These are phyloP conservation scores for Leccinum subspadiceum DNA, from an alignment of 1,284 basidiomycete genomes.

Conservation along the genomic window DNA sequence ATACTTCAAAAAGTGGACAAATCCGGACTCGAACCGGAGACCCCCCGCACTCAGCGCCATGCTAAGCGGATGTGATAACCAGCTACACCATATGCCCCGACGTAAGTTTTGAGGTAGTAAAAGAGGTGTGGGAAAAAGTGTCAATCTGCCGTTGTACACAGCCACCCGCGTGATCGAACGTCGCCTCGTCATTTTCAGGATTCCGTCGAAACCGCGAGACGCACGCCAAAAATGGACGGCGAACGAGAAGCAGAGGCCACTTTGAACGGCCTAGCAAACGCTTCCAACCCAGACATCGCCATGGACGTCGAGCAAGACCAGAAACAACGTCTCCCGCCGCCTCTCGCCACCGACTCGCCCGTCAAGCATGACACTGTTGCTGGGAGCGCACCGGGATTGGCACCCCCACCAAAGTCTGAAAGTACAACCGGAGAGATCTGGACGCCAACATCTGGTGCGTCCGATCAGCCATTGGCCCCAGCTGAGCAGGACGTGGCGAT, in stretches of 20 bases:
- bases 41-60: constrained; percentile 34
- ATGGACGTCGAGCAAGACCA: constrained; percentile 25
- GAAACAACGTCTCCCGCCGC: constrained; percentile 3
- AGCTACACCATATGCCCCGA: constrained; percentile 44
- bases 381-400: not conserved
- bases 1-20: constrained; percentile 27
- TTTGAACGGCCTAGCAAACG: not conserved
- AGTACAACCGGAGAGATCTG: constrained; percentile 3
- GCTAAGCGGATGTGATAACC: constrained; percentile 51
- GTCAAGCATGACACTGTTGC: constrained; percentile 1
- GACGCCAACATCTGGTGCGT: constrained; percentile 8
- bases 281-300: constrained; percentile 5
- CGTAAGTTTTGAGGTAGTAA: not conserved
- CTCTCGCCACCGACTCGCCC: not conserved
- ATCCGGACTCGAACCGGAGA: constrained; percentile 43
- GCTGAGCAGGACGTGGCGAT: constrained; percentile 27
- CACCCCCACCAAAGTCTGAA: constrained; percentile 13
- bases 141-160: constrained; percentile 10
- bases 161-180: constrained; percentile 30
- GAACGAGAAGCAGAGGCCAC: constrained; percentile 11
- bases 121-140: constrained; percentile 9
- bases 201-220: constrained; percentile 15
- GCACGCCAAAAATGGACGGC: constrained; percentile 23
- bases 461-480: constrained; percentile 26
- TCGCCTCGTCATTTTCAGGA: constrained; percentile 29